These are phyloP conservation scores for Persicaria tinctoria DNA, from an alignment of 148 eudicot genomes.

Conservation along the genomic window DNA sequence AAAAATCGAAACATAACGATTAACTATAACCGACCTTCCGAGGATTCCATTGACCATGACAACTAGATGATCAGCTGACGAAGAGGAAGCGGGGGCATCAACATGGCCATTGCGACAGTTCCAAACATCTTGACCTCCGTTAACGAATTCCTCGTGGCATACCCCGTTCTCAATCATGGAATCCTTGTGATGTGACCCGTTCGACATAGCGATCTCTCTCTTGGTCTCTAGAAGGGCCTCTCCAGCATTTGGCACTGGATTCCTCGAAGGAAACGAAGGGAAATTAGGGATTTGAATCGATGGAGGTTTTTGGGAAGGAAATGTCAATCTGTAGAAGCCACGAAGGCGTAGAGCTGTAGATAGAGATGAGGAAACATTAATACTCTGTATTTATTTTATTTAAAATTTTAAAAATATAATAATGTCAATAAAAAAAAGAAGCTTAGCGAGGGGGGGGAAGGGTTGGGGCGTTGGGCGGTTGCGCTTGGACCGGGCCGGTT, in stretches of 20 bases:
- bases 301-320: too few relatives aligned
- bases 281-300: not conserved
- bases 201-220: conserved; percentile 18
- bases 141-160: conserved; percentile 47
- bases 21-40: conserved; percentile 51
- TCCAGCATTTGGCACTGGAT: not conserved
- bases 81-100: conserved; percentile 27
- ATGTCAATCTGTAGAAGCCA: too few relatives aligned
- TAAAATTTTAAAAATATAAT: not conserved
- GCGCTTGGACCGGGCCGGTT: not conserved
- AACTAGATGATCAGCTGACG: conserved; percentile 81
- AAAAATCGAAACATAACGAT: not conserved
- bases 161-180: conserved; percentile 32
- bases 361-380: too few relatives aligned
- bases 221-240: not conserved
- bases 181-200: conserved; percentile 7
- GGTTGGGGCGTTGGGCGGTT: not conserved
- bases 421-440: not conserved
- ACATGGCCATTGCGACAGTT: conserved; percentile 36
- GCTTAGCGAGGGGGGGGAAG: conserved; percentile 6
- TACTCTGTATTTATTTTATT: too few relatives aligned
- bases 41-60: conserved; percentile 93
- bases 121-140: conserved; percentile 61
- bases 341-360: too few relatives aligned
- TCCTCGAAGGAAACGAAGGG: not conserved